Conservation (phyloP, 2,329 filamentous ascomycete genomes). For the Colletotrichum noveboracense region DNA sequence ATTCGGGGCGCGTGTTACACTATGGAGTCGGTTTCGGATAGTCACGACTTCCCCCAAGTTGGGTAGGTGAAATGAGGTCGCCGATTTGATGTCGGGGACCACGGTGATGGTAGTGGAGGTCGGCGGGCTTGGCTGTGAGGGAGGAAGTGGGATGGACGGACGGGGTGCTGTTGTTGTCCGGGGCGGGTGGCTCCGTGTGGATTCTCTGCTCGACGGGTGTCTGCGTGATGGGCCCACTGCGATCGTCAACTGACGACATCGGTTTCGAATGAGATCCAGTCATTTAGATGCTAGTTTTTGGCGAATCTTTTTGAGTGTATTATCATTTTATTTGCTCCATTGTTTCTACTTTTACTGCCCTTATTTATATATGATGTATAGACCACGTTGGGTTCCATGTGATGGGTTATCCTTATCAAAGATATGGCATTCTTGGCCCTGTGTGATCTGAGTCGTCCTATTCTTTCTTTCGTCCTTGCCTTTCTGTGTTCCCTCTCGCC, state of each 20-base stretch:
- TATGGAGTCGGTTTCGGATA: neutral
- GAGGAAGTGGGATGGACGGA: neutral
- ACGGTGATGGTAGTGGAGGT: neutral
- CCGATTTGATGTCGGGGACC: neutral
- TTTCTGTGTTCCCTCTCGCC: neutral
- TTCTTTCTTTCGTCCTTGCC: neutral
- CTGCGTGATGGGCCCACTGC: neutral
- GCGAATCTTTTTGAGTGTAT: neutral
- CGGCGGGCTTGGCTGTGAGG: neutral
- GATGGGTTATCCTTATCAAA: neutral
- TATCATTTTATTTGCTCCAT: neutral
- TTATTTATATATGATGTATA: neutral
- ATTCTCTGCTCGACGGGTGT: neutral
- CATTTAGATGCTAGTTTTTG: accelerated
- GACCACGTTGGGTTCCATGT: neutral
- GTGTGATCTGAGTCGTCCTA: neutral
- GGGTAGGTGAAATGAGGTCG: neutral
- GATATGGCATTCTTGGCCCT: neutral
- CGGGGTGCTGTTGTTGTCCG: neutral
- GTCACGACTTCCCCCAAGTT: neutral
- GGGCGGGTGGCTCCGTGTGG: neutral
- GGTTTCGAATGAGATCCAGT: neutral
- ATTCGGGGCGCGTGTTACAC: neutral
- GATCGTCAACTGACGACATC: neutral
- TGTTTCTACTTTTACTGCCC: neutral